Evolutionary conservation across 345 rosid species (phyloP), one percentile per base, ranked within the genome.

Genomic region (Bruguiera parviflora): DNA sequence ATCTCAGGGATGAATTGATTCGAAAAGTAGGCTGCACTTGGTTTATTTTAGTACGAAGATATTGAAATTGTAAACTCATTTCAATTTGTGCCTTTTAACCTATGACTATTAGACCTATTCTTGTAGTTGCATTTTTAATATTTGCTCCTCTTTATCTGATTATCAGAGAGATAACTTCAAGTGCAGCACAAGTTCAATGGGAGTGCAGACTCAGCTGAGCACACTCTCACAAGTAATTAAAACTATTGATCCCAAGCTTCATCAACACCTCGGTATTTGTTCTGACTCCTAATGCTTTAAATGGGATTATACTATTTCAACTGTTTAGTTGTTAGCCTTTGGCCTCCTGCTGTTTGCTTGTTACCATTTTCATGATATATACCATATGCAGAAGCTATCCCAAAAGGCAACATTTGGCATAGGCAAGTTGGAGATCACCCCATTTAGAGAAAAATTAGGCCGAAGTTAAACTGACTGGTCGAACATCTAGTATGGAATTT

Each of bases 151-250:
- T 64, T 66, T 67, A 46, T 65, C 79, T 73, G 60, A 32, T 66
- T 13, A 39, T 68, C 86, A 94, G 98, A 91, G 96, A 79, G 96
- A 90, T 79, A 94, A 94, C 76, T 91, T 94, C 76, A 88, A 92
- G 78, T 77, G 79, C 79, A 84, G 77, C 64, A 60, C 90, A 56
- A 87, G 75, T 72, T 88, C 96, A 43, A 87, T 94, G 52, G 97
- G 98, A 66, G 98, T 94, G 67, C 96, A 94, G 75, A 68, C 96
- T 66, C 98, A 94, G 84, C 87, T 94, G 7, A 77, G 82, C 67
- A 83, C 81, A 49, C 96, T 94, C 72, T 89, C 98, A 63, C 88
- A 90, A 78, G 84, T 94, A 66, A 94, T 92, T 73, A 87, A 80
- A 83, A 88, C 92, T 5, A 79, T 94, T 61, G 90, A 91, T 80